phyloP scores from a whole-genome alignment of 2,329 filamentous ascomycete species.

The Fusarium sp. region DNA sequence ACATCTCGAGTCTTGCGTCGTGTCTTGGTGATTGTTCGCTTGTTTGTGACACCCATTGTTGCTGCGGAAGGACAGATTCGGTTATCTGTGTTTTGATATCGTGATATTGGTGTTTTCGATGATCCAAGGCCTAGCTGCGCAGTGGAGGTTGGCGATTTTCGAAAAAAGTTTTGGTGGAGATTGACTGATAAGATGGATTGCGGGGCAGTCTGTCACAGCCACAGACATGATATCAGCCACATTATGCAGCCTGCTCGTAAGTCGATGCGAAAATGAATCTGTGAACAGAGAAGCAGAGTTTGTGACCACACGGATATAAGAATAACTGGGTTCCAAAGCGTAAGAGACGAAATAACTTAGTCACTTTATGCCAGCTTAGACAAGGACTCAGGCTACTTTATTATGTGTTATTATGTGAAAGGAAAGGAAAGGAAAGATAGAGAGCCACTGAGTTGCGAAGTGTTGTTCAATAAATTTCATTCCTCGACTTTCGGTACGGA shows the following conservation, averaged over 20 bases:
- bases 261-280: background rate
- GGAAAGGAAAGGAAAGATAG: no score
- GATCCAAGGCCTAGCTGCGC: constrained; percentile 6
- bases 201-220: constrained; percentile 15
- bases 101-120: constrained; percentile 9
- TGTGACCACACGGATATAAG: background rate
- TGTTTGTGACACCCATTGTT: constrained; percentile 75
- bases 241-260: background rate
- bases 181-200: constrained; percentile 12
- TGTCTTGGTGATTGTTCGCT: constrained; percentile 78
- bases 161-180: constrained; percentile 43
- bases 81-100: background rate
- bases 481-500: background rate
- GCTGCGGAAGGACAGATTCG: background rate
- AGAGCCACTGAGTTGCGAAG: background rate
- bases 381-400: no score
- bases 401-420: background rate
- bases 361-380: background rate
- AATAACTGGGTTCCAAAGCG: no score
- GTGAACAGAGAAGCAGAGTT: background rate
- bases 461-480: background rate
- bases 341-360: no score
- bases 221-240: background rate
- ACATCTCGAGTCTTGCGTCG: constrained; percentile 84
- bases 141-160: constrained; percentile 38